A percentile compares a stretch with the other conserved stretches of the same genome.
Evolutionary conservation across 129 eudicot species (phyloP).

Genomic region (Centrapalus pauciflorus): DNA sequence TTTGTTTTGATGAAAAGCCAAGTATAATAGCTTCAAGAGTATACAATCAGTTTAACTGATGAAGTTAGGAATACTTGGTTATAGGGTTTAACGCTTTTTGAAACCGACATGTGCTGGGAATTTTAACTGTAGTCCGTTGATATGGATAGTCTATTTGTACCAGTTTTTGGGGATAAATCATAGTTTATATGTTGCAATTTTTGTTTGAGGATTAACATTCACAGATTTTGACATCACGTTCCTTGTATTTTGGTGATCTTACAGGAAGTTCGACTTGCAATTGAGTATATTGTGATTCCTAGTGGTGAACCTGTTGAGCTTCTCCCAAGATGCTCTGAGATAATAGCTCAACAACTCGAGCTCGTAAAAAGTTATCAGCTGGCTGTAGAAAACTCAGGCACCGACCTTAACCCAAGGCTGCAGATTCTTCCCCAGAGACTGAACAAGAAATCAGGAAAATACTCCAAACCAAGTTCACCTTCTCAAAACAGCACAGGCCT

Average conservation of each 20-base stretch:
- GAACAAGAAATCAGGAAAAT: conserved; percentile 38
- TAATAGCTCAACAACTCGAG: conserved; percentile 90
- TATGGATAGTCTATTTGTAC: too few species aligned
- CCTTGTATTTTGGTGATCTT: conserved; percentile 6
- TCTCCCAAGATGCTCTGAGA: conserved; percentile 85
- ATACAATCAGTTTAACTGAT: not conserved
- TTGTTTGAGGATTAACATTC: not conserved
- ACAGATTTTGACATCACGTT: not conserved
- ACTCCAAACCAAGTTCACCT: conserved; percentile 26
- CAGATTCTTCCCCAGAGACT: conserved; percentile 84
- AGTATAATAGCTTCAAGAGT: too few species aligned
- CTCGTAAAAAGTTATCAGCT: conserved; percentile 85
- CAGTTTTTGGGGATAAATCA: not conserved
- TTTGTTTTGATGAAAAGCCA: too few species aligned
- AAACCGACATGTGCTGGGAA: too few species aligned
- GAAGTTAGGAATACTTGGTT: not conserved
- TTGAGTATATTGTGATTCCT: conserved; percentile 95
- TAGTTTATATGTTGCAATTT: too few species aligned
- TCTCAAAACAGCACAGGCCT: conserved; percentile 17
- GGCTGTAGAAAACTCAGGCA: conserved; percentile 80
- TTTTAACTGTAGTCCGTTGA: too few species aligned
- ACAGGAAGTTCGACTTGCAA: conserved; percentile 96
- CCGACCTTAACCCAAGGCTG: conserved; percentile 78
- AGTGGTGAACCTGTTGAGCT: conserved; percentile 97
- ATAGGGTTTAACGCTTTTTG: not conserved